phyloP scores from a whole-genome alignment of 352 stramenopile species.

The Globisporangium paddicum region DNA sequence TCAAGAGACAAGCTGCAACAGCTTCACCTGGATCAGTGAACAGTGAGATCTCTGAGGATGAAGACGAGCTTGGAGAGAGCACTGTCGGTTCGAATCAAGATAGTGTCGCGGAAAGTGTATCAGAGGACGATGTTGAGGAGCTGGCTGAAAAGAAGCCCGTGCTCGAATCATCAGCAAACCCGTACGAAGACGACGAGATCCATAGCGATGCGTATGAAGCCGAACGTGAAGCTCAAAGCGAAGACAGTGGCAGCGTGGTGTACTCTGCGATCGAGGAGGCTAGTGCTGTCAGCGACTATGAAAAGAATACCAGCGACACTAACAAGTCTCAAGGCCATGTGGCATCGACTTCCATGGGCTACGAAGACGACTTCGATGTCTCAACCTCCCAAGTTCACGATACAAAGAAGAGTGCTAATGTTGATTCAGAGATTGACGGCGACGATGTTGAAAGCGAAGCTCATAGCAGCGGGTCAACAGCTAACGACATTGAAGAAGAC shows the following conservation, averaged over 20 bases:
- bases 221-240: neutral
- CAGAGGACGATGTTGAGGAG: neutral
- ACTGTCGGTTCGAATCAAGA: neutral
- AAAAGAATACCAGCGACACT: neutral
- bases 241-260: conserved; percentile 2
- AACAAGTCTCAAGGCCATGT: neutral
- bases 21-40: neutral
- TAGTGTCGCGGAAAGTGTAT: conserved; percentile 13
- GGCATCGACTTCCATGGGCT: conserved; percentile 19
- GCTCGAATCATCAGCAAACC: neutral
- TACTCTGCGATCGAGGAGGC: neutral
- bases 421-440: neutral
- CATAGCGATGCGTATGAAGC: neutral
- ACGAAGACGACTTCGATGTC: conserved; percentile 46
- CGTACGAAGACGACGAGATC: conserved; percentile 5
- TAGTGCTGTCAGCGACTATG: neutral
- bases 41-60: conserved; percentile 2
- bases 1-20: neutral
- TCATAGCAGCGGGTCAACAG: neutral
- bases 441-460: neutral
- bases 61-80: conserved; percentile 7
- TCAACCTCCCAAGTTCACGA: conserved; percentile 18
- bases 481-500: conserved; percentile 5
- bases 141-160: neutral
- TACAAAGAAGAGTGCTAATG: neutral